A percentile compares a stretch with the other conserved stretches of the same genome.
These are phyloP conservation scores for Tieghemostelium lacteum DNA, from an alignment of 78 protist genomes.

Conservation along the genomic window DNA sequence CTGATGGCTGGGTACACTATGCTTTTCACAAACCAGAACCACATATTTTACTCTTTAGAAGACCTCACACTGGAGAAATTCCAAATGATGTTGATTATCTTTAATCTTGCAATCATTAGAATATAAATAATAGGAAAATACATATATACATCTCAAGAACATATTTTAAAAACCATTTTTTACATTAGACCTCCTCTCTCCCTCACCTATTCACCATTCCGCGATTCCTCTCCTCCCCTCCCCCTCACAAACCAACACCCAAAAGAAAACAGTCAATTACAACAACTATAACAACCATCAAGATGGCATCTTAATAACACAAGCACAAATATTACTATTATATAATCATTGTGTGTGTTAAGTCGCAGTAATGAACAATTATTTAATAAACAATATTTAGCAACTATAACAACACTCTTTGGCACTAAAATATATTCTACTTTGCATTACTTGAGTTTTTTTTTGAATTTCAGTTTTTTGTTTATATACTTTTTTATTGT, in stretches of 20 bases:
- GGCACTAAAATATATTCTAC: not conserved
- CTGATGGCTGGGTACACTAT: conserved; percentile 96
- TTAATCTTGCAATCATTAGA: not conserved
- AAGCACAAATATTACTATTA: too few species aligned
- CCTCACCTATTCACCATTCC: not conserved
- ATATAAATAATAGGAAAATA: not conserved
- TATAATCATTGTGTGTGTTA: too few species aligned
- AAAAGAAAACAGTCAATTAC: not conserved
- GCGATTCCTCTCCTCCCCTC: too few species aligned
- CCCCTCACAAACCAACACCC: too few species aligned
- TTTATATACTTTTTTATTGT: not conserved
- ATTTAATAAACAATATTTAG: not conserved
- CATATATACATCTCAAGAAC: not conserved
- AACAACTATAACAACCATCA: not conserved
- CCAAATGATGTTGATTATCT: conserved; percentile 73
- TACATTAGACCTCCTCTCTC: not conserved
- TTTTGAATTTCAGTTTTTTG: not conserved
- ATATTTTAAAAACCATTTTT: too few species aligned
- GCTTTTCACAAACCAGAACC: conserved; percentile 95
- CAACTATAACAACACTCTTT: not conserved
- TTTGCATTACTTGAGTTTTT: too few species aligned
- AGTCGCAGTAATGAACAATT: too few species aligned
- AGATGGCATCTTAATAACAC: too few species aligned
- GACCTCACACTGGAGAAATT: conserved; percentile 78
- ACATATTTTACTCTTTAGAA: conserved; percentile 93